phyloP scores from a whole-genome alignment of 129 eudicot genomes.

The Flaveria robusta region DNA sequence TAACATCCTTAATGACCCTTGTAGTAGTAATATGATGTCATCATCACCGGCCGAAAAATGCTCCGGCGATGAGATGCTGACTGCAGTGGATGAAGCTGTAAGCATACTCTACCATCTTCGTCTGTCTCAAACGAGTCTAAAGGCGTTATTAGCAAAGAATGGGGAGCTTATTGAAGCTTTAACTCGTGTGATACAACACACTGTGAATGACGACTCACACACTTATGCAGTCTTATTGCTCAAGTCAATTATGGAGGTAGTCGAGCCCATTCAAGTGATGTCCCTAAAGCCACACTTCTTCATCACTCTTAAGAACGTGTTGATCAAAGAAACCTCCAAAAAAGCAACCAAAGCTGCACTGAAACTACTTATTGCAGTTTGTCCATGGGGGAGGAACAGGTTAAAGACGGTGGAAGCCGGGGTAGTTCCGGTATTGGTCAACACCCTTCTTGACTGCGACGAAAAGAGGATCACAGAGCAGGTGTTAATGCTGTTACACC shows the following conservation, averaged over 20 bases:
- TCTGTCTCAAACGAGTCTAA: constrained; percentile 44
- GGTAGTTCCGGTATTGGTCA: constrained; percentile 33
- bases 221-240: constrained; percentile 46
- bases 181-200: constrained; percentile 38
- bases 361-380: constrained; percentile 37
- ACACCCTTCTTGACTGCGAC: constrained; percentile 40
- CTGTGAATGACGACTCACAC: constrained; percentile 47
- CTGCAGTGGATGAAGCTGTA: constrained; percentile 34
- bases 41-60: constrained; percentile 6
- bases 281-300: constrained; percentile 35
- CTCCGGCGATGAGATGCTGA: constrained; percentile 10
- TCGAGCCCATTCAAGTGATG: constrained; percentile 43
- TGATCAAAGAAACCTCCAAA: constrained; percentile 39
- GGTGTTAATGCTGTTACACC: constrained; percentile 45
- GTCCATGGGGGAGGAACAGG: constrained; percentile 59
- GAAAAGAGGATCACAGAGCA: constrained; percentile 47
- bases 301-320: constrained; percentile 35
- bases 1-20: constrained; percentile 28
- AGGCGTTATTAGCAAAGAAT: constrained; percentile 29
- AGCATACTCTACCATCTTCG: constrained; percentile 48
- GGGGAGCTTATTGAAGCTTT: constrained; percentile 41
- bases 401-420: constrained; percentile 58
- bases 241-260: constrained; percentile 54
- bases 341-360: constrained; percentile 58
- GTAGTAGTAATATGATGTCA: neutral